Evolutionary conservation across 495 filamentous ascomycete species (phyloP), one percentile per base, ranked within the genome.

Genomic region (Chaetomium cochliodes): DNA sequence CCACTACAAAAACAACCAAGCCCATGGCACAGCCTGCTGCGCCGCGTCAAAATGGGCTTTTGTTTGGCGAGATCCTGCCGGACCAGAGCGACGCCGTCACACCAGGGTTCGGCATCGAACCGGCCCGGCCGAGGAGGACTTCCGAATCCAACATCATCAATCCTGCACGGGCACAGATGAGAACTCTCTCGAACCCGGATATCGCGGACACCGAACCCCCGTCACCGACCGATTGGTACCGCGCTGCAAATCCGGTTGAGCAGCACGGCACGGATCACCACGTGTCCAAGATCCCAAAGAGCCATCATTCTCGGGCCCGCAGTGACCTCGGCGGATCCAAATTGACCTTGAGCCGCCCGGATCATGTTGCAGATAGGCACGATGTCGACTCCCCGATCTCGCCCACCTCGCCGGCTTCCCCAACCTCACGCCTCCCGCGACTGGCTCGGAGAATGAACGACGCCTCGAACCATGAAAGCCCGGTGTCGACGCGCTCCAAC

Each of bases 221-320:
- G 46, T 84, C 82, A 13, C 80, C 82, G 30, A 83, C 78, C 9
- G 81, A 81, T 55, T 84, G 82, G 82, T 84, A 85, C 63, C 82
- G 80, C 42, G 74, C 68, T 9, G 46, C 68, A 58, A 72, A 66
- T 42, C 67, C 67, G 56, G 41, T 18, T 56, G 74, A 56, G 62
- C 70, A 72, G 65, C 74, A 73, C 30, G 70, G 69, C 54, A 67
- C 70, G 20, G 73, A 73, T 51, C 65, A 70, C 41, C 73, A 74
- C 58, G 41, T 63, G 15, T 47, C 68, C 37, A 73, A 67, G 64
- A 64, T 74, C 46, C 60, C 73, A 20, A 73, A 73, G 62, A 75
- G 65, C 47, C 81, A 84, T 49, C 74, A 65, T 50, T 65, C 71
- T 51, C 77, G 83, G 58, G 78, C 79, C 42, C 80, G 78, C 59